Evolutionary conservation across 257 asterid genomes (phyloP).

Genomic region (Coffea canephora): DNA sequence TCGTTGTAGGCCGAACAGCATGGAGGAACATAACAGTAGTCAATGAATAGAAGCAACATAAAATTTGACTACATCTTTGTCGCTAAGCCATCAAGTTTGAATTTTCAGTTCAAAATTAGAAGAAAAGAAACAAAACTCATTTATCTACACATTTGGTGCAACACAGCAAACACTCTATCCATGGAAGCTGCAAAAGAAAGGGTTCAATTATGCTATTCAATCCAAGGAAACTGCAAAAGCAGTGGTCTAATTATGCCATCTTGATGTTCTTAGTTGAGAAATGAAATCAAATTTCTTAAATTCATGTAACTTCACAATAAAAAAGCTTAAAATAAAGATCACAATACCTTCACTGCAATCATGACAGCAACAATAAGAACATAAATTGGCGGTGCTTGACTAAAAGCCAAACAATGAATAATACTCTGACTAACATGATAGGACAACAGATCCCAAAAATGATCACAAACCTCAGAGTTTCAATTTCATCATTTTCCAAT

Average conservation of each 20-base stretch:
- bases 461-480: slow-evolving; percentile 57
- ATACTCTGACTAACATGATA: background rate
- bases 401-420: background rate
- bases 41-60: background rate
- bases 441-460: background rate
- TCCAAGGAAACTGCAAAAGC: too few relatives aligned
- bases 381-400: background rate
- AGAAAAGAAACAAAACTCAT: too few relatives aligned
- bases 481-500: slow-evolving; percentile 67
- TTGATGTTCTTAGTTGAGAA: too few relatives aligned
- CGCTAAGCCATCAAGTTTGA: background rate
- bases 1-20: background rate
- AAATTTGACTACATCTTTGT: background rate
- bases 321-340: background rate
- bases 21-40: background rate
- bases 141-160: background rate
- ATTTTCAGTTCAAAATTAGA: background rate
- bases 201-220: background rate
- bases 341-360: background rate
- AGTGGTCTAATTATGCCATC: too few relatives aligned
- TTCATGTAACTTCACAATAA: background rate
- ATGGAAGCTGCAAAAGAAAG: background rate
- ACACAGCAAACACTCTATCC: background rate
- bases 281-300: background rate
- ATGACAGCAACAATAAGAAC: background rate